Conservation (phyloP, 75 land plant genomes). For the Selaginella moellendorffii region DNA sequence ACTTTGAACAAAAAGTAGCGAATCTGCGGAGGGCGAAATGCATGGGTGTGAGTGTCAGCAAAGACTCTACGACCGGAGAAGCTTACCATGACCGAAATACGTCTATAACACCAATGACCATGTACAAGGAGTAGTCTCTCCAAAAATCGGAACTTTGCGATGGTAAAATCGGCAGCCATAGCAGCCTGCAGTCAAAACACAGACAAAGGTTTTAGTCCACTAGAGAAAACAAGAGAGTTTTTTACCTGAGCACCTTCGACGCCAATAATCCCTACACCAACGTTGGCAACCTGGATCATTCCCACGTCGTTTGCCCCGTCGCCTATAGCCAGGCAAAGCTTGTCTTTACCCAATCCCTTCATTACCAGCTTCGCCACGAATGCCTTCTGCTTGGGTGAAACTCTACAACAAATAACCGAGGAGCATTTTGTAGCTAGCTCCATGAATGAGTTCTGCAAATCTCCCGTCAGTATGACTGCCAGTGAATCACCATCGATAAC, state of each 20-base stretch:
- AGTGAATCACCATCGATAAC: constrained; percentile 10
- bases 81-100: constrained; percentile 19
- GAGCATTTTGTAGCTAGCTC: constrained; percentile 25
- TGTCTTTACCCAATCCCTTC: constrained; percentile 4
- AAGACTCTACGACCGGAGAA: neutral
- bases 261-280: constrained; percentile 7
- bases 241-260: constrained; percentile 10
- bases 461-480: neutral
- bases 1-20: constrained; percentile 25
- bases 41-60: neutral
- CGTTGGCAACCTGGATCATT: constrained; percentile 8
- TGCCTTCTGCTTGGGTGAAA: neutral
- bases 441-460: constrained; percentile 23
- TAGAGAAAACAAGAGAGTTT: neutral
- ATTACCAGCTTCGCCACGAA: neutral
- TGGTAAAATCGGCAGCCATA: constrained; percentile 27
- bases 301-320: constrained; percentile 9
- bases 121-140: constrained; percentile 25
- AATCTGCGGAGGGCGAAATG: constrained; percentile 12
- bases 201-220: neutral
- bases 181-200: constrained; percentile 18
- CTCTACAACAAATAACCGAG: constrained; percentile 10
- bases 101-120: constrained; percentile 26
- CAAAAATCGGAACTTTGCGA: constrained; percentile 26
- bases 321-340: constrained; percentile 4